Conservation (phyloP, 2,329 filamentous ascomycete genomes). For the Cladophialophora psammophila region DNA sequence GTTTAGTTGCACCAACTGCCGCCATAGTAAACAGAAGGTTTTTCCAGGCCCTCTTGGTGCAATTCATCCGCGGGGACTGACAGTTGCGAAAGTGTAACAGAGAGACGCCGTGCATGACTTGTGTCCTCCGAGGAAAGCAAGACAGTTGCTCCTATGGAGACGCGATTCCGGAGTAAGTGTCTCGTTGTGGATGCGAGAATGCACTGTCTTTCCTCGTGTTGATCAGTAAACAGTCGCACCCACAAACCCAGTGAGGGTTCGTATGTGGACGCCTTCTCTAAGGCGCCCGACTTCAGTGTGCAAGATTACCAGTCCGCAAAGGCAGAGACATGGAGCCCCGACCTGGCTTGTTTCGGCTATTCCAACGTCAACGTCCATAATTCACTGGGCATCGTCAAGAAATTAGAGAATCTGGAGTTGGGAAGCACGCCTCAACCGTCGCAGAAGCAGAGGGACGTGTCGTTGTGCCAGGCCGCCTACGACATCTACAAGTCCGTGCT, state of each 20-base stretch:
- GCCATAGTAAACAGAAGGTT: conserved; percentile 28
- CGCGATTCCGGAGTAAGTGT: conserved; percentile 14
- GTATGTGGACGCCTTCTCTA: conserved; percentile 8
- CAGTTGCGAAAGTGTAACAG: conserved; percentile 16
- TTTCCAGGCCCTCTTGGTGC: not conserved
- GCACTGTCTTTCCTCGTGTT: not conserved
- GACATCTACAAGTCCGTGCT: conserved; percentile 24
- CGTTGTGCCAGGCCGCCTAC: conserved; percentile 10
- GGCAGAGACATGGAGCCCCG: conserved; percentile 11
- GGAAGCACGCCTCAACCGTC: conserved; percentile 1
- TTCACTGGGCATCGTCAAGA: conserved; percentile 21
- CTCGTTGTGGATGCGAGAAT: not conserved
- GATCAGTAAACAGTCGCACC: not conserved
- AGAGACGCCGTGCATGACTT: conserved; percentile 23
- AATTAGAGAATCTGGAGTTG: conserved; percentile 22
- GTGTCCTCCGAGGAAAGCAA: conserved; percentile 26
- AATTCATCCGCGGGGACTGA: not conserved
- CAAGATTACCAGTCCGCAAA: conserved; percentile 1
- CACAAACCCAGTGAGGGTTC: not conserved
- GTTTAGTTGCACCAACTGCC: conserved; percentile 27
- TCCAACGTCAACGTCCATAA: conserved; percentile 27
- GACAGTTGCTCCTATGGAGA: conserved; percentile 22
- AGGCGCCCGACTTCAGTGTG: conserved; percentile 1
- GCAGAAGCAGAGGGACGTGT: conserved; percentile 12
- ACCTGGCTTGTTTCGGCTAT: conserved; percentile 24